Evolutionary conservation across 257 asterid species (phyloP), one percentile per base, ranked within the genome.

Genomic region (Capsicum chinense): DNA sequence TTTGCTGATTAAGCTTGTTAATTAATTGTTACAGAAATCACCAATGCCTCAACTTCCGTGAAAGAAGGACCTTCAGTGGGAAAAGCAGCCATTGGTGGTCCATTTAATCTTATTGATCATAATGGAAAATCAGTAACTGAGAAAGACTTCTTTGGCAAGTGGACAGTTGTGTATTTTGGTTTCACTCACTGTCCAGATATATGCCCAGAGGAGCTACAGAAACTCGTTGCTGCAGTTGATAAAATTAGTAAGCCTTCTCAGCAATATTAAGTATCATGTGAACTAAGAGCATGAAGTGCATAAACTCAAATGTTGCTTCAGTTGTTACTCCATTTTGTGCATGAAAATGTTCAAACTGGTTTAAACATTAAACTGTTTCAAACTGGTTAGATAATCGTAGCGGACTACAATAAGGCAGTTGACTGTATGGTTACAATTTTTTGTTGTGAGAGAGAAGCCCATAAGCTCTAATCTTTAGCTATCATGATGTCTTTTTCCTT

Each of bases 101-200:
- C 98, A 42, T 96, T 96, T 87, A 94, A 81, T 90, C 97, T 96
- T 71, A 84, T 94, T 79, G 95, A 96, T 87, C 99, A 96, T 79
- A 87, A 91, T 59, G 99, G 98, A 83, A 94, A 93, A 87, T 48
- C 95, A 42, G 95, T 96, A 16, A 59, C 98, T 15, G 97, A 93
- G 80, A 92, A 94, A 89, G 88, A 91, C 82, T 96, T 96, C 83
- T n/a, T 89, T 81, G 99, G 98, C 47, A 90, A 91, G 60, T 96
- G 99, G 98, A 92, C 88, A 85, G 68, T 94, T 84, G 42, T 94
- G 70, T 96, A 96, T 88, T 94, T 96, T 89, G 98, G 99, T 60
- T 94, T 94, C 91, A 94, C 98, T 81, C 98, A 92, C 87, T 96
- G 98, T 87, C 99, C 99, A 79, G 98, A 96, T 94, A 93, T 96